Evolutionary conservation across 257 asterid genomes (phyloP).

Genomic region (Lavandula angustifolia): DNA sequence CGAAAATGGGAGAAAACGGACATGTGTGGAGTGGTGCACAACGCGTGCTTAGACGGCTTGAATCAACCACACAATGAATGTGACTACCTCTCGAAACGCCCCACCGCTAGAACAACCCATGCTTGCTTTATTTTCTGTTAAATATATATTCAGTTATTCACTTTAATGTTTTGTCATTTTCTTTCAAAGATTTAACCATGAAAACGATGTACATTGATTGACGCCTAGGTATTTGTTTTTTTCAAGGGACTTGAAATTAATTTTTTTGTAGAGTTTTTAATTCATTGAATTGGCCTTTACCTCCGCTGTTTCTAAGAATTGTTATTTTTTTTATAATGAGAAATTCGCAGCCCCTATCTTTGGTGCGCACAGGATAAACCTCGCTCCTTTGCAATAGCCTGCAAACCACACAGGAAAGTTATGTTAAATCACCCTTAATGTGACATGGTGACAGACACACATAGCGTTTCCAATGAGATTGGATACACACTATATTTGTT

Average conservation of each 20-base stretch:
- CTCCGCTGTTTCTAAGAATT: neutral
- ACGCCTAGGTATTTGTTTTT: conserved; percentile 1
- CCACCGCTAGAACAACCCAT: neutral
- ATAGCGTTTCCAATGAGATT: no score
- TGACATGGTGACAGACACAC: no score
- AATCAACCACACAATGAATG: neutral
- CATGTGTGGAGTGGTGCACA: conserved; percentile 13
- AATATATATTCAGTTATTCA: neutral
- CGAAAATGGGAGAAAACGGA: neutral
- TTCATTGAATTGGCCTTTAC: neutral
- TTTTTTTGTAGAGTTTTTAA: neutral
- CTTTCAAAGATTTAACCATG: neutral
- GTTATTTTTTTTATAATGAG: no score
- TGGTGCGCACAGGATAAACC: no score
- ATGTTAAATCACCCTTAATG: no score
- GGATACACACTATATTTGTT: no score
- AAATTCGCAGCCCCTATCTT: no score
- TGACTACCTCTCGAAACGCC: neutral
- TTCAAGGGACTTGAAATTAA: conserved; percentile 2
- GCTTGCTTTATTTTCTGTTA: neutral
- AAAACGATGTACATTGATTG: conserved; percentile 8
- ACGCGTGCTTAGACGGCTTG: conserved; percentile 25
- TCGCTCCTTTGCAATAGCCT: no score
- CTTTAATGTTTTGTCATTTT: conserved; percentile 11
- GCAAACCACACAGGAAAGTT: no score